These are phyloP conservation scores for Diplodia seriata DNA, from an alignment of 2,329 filamentous ascomycete genomes.

Conservation along the genomic window DNA sequence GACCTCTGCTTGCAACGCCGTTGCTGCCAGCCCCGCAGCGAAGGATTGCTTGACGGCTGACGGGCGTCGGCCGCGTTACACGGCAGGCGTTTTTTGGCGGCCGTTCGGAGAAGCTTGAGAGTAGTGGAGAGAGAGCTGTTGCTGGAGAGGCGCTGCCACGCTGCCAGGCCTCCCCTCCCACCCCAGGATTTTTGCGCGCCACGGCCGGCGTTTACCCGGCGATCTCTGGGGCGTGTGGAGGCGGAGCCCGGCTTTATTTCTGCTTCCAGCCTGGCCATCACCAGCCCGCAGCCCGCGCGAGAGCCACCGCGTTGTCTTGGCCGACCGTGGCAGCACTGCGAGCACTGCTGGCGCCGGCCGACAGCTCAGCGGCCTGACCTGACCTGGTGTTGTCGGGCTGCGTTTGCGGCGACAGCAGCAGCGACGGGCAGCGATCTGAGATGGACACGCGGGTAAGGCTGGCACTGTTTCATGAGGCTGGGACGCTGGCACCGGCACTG, in stretches of 20 bases:
- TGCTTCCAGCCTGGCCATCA: slow-evolving; percentile 6
- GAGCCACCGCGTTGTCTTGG: slow-evolving; percentile 2
- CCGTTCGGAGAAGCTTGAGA: slow-evolving; percentile 5
- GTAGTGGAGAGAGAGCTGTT: too few relatives aligned
- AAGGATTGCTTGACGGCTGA: not conserved
- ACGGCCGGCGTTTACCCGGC: slow-evolving; percentile 15
- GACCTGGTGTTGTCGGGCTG: not conserved
- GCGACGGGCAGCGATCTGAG: not conserved
- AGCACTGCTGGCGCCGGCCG: not conserved
- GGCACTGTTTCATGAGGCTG: slow-evolving; percentile 21
- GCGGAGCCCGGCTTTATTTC: slow-evolving; percentile 18
- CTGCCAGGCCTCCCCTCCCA: not conserved
- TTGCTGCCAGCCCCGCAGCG: not conserved
- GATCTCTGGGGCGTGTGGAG: slow-evolving; percentile 20
- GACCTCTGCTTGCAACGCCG: not conserved
- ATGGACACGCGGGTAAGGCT: slow-evolving; percentile 7
- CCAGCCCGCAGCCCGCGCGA: slow-evolving; percentile 13
- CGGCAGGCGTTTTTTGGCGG: not conserved
- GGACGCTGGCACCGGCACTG: too few relatives aligned
- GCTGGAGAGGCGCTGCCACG: not conserved
- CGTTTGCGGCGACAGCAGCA: not conserved
- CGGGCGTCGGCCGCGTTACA: not conserved
- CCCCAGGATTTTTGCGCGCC: not conserved
- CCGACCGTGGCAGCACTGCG: slow-evolving; percentile 1
- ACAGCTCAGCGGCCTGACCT: not conserved